Base-by-base conservation (phyloP, 1,284 basidiomycete species). In the Marasmius oreades region DNA sequence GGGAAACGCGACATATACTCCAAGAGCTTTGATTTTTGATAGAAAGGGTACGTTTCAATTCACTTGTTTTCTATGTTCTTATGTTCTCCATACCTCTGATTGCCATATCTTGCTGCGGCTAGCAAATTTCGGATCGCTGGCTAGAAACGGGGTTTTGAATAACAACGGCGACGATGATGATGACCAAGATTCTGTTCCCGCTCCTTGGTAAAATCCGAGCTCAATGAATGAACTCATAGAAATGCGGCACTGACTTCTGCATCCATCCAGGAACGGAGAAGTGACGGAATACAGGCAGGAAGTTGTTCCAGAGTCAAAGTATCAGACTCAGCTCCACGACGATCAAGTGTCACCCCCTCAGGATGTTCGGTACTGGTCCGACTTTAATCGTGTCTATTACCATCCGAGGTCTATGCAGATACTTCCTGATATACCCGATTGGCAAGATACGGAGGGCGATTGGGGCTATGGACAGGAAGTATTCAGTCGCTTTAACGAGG, bases 351-450 rank as follows among this genome's bases (percentile, higher is more conserved):
- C 28, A 23, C 31, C 2, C 52, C 31, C 63, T 61, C 67, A 44
- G 6, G 66, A 76, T n/a, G 70, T 88, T 58, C 77, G 83, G 60
- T 90, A 80, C 65, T 92, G 90, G 90, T 89, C 90, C 2, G 90
- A 92, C 70, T 90, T 83, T 63, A 87, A 76, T 62, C 84, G 86
- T 28, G 78, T 90, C 22, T 85, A 79, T 67, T 86, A 85, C 65
- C 73, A 79, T 59, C 86, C 86, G 18, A 79, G 81, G 58, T 81
- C 84, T 11, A 65, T 88, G 11, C 87, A 90, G 61, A 75, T 75
- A 52, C 63, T 92, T 20, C 82, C 86, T 11, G 83, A 86, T 60
- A 65, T 71, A 26, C 66, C 77, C 10, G 80, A 81, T 33, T 80
- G 80, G 77, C 82, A 84, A 60, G 66, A 70, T 46, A 59, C 69